These are phyloP conservation scores for Ganoderma meredithae DNA, from an alignment of 1,284 basidiomycete genomes.

Conservation along the genomic window DNA sequence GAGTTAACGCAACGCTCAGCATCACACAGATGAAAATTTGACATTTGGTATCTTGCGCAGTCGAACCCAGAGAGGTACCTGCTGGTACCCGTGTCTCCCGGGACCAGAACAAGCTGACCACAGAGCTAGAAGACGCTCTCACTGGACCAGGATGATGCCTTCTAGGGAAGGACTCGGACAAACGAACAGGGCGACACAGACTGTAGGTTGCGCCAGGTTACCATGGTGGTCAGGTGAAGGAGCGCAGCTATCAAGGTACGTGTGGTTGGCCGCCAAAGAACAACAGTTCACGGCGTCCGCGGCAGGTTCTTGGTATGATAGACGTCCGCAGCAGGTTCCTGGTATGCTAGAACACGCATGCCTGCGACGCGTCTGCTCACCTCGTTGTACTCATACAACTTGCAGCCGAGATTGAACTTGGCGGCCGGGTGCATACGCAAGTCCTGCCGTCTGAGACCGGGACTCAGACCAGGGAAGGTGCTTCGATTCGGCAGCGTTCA, in stretches of 20 bases:
- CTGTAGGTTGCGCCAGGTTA: no score
- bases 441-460: background rate
- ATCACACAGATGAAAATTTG: no score
- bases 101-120: no score
- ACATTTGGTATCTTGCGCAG: no score
- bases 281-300: background rate
- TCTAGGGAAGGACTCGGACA: no score
- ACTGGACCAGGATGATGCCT: no score
- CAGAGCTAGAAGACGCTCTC: no score
- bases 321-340: background rate
- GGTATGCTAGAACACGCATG: background rate
- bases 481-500: background rate
- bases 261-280: background rate
- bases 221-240: background rate
- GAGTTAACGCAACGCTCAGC: no score
- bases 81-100: no score
- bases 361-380: background rate
- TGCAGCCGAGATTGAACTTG: background rate
- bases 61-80: no score
- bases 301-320: background rate
- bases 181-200: no score
- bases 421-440: background rate
- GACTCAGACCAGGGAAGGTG: no score
- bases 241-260: background rate
- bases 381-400: background rate